Percentiles rank a stretch among this genome's conserved stretches.
Conservation (phyloP, 495 filamentous ascomycete species). For the Chaetomidium leptoderma region DNA sequence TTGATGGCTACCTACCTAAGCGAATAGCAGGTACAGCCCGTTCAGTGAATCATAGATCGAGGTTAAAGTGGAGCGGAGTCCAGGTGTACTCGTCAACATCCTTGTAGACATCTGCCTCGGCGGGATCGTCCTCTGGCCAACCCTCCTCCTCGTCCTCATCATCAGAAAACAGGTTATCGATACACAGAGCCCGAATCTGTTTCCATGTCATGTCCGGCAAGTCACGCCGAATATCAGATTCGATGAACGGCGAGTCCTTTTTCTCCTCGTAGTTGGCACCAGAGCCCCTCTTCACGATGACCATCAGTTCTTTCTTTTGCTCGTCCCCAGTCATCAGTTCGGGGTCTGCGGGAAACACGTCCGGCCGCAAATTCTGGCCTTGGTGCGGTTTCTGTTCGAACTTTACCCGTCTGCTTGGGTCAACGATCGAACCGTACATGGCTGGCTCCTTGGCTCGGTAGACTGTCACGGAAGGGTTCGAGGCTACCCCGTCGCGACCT, state of each 20-base stretch:
- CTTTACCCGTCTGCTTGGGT: background rate
- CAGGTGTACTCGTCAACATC: background rate
- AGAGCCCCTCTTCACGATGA: slow-evolving; percentile 1
- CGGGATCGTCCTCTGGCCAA: background rate
- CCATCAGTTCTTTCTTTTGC: background rate
- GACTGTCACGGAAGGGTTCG: background rate
- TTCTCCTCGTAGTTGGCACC: slow-evolving; percentile 4
- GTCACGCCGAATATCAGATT: background rate
- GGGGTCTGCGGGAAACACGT: slow-evolving; percentile 2
- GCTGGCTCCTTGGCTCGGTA: slow-evolving; percentile 1
- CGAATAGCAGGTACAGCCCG: too few relatives aligned
- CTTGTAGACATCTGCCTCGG: background rate
- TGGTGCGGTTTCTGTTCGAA: background rate
- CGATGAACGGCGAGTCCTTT: background rate
- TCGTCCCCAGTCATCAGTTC: background rate
- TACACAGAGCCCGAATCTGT: background rate
- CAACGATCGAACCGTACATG: background rate
- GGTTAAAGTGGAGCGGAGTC: background rate
- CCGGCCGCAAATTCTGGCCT: background rate
- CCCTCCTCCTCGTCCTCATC: background rate
- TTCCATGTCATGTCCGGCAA: background rate
- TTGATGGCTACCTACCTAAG: too few relatives aligned
- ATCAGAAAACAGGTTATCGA: background rate
- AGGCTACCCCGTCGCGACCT: background rate
- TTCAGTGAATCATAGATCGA: too few relatives aligned